These are phyloP conservation scores for Monascus ruber DNA, from an alignment of 2,329 filamentous ascomycete genomes.

Conservation along the genomic window DNA sequence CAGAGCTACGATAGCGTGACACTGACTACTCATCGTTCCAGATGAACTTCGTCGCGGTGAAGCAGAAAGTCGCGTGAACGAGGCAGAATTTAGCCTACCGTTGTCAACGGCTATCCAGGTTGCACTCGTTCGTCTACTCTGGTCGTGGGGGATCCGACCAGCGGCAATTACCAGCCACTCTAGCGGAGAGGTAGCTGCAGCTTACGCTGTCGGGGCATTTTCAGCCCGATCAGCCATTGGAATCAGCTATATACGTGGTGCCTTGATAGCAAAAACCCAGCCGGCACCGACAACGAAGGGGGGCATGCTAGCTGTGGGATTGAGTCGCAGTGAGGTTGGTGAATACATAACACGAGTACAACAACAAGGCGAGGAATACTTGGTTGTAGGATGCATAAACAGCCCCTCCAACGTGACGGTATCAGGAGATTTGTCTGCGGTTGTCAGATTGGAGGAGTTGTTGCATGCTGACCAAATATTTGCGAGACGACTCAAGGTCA, in stretches of 20 bases:
- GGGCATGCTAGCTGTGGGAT: no score
- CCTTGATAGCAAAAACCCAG: no score
- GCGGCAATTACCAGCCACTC: slow-evolving; percentile 15
- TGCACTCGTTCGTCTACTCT: slow-evolving; percentile 13
- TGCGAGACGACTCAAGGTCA: slow-evolving; percentile 7
- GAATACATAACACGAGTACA: no score
- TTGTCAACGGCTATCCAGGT: slow-evolving; percentile 16
- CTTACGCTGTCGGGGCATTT: slow-evolving; percentile 18
- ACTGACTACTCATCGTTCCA: no score
- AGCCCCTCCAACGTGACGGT: slow-evolving; percentile 12
- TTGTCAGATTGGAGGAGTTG: slow-evolving; percentile 10
- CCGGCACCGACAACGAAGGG: no score
- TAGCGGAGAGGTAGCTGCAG: slow-evolving; percentile 18
- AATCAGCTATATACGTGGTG: no score
- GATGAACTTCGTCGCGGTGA: no score
- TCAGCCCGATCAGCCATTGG: no score
- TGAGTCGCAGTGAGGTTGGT: no score
- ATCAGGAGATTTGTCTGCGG: slow-evolving; percentile 9
- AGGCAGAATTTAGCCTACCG: slow-evolving; percentile 12
- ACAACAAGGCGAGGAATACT: no score
- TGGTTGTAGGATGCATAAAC: slow-evolving; percentile 11
- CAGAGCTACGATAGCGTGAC: no score
- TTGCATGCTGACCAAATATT: slow-evolving; percentile 12
- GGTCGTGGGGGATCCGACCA: slow-evolving; percentile 10
- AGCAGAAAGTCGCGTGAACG: no score